A percentile compares a stretch with the other conserved stretches of the same genome.
Evolutionary conservation across 192 early-diverging fungal genomes (phyloP).

Genomic region (Coemansia sp.): DNA sequence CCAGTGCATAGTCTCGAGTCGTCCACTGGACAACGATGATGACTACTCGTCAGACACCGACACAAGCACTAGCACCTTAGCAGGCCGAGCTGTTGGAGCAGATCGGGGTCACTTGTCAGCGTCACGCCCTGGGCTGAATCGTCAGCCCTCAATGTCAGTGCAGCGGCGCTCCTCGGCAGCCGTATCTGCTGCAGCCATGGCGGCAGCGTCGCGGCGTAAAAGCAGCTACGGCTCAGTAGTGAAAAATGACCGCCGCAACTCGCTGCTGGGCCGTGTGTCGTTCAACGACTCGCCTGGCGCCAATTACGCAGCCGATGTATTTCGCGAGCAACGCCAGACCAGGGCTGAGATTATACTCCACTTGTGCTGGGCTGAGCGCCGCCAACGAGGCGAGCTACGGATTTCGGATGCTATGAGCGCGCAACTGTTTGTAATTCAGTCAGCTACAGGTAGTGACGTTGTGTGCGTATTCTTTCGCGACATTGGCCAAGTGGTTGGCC

Average conservation of each 20-base stretch:
- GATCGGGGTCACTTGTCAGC: conserved; percentile 26
- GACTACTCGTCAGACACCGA: conserved; percentile 2
- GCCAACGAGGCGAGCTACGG: conserved; percentile 7
- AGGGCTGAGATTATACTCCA: conserved; percentile 40
- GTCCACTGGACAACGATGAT: conserved; percentile 10
- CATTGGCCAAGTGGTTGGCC: conserved; percentile 20
- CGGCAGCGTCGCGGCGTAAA: conserved; percentile 30
- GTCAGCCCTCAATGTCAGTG: conserved; percentile 47
- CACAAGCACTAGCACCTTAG: background rate
- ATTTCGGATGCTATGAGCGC: conserved; percentile 5
- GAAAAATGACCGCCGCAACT: conserved; percentile 44
- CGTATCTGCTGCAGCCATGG: conserved; percentile 28
- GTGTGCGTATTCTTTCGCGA: conserved; percentile 31
- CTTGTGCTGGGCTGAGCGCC: conserved; percentile 38
- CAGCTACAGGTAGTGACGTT: conserved; percentile 24
- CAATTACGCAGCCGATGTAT: conserved; percentile 41
- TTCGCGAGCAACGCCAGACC: conserved; percentile 51
- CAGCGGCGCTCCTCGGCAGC: conserved; percentile 48
- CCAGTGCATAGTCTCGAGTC: conserved; percentile 24
- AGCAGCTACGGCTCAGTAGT: conserved; percentile 36
- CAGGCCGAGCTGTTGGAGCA: background rate
- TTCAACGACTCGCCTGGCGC: conserved; percentile 51
- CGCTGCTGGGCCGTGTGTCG: conserved; percentile 45
- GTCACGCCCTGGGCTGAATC: conserved; percentile 28
- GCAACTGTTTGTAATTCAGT: conserved; percentile 37